A percentile compares a stretch with the other conserved stretches of the same genome.
Evolutionary conservation across 2,329 filamentous ascomycete species (phyloP).

Genomic region (Penicillium sp.): DNA sequence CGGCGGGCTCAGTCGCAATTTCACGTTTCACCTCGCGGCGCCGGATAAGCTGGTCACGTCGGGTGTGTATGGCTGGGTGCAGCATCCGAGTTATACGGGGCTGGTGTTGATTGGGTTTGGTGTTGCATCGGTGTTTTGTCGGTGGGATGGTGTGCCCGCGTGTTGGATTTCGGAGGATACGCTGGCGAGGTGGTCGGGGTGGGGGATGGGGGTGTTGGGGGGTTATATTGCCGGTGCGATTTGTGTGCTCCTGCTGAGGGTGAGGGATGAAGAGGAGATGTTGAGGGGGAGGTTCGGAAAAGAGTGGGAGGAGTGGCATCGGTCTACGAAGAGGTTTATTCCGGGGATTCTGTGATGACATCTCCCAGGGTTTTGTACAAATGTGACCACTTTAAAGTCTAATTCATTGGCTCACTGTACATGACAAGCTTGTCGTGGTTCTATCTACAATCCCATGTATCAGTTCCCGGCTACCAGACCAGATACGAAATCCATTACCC

Average conservation of each 20-base stretch:
- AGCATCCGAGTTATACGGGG: conserved; percentile 58
- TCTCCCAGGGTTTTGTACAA: not conserved
- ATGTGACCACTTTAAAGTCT: not conserved
- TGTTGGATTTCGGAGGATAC: conserved; percentile 38
- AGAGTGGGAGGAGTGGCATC: conserved; percentile 55
- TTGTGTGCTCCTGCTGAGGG: conserved; percentile 35
- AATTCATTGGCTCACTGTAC: not conserved
- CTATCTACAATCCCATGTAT: not conserved
- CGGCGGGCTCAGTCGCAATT: conserved; percentile 51
- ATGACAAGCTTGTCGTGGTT: not conserved
- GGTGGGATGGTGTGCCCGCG: conserved; percentile 43
- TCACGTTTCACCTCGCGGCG: conserved; percentile 55
- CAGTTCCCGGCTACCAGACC: not conserved
- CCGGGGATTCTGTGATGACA: conserved; percentile 44
- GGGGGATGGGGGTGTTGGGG: conserved; percentile 5
- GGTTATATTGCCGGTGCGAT: not conserved
- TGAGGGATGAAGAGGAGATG: conserved; percentile 56
- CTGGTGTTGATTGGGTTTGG: conserved; percentile 35
- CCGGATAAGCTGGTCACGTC: conserved; percentile 51
- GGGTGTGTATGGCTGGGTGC: conserved; percentile 54
- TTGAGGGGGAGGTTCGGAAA: conserved; percentile 49
- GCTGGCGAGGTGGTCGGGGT: conserved; percentile 15
- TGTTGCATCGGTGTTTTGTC: conserved; percentile 32
- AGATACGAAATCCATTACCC: not conserved
- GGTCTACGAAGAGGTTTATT: conserved; percentile 52